These are phyloP conservation scores for Artomyces pyxidatus DNA, from an alignment of 768 basidiomycete genomes.

Conservation along the genomic window DNA sequence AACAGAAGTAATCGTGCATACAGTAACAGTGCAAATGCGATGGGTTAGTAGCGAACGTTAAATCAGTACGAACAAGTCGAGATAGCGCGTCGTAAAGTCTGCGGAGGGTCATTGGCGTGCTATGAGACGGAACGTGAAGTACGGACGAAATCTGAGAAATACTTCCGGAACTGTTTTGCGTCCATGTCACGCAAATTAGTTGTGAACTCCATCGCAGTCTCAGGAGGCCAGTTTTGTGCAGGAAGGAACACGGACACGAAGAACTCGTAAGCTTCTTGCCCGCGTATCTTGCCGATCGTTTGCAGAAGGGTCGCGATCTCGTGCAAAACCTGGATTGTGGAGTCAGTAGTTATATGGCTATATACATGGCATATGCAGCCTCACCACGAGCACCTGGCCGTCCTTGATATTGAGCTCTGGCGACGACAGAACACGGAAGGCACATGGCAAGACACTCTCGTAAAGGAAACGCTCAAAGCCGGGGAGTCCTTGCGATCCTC, in stretches of 20 bases:
- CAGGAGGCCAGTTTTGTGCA: conserved; percentile 78
- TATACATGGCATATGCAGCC: conserved; percentile 19
- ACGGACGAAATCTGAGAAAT: conserved; percentile 78
- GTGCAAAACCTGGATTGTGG: conserved; percentile 60
- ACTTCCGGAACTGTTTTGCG: conserved; percentile 72
- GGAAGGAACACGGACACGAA: conserved; percentile 77
- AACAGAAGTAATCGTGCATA: too few species aligned
- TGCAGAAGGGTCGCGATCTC: conserved; percentile 87
- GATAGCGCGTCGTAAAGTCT: too few species aligned
- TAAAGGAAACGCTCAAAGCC: conserved; percentile 94
- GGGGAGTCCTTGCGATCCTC: conserved; percentile 42
- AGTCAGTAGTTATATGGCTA: background rate
- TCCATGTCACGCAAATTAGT: conserved; percentile 69
- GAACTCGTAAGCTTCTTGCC: conserved; percentile 76
- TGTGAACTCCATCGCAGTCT: conserved; percentile 70
- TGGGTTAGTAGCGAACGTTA: too few species aligned
- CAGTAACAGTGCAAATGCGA: too few species aligned
- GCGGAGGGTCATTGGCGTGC: too few species aligned
- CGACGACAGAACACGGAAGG: conserved; percentile 72
- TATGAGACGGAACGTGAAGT: conserved; percentile 42
- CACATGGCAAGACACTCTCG: conserved; percentile 71
- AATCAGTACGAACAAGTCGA: too few species aligned
- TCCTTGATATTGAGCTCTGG: conserved; percentile 85
- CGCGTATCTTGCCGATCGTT: conserved; percentile 65
- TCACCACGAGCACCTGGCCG: conserved; percentile 75